phyloP scores from a whole-genome alignment of 441 rosid genomes.

The Pelargonium australe region DNA sequence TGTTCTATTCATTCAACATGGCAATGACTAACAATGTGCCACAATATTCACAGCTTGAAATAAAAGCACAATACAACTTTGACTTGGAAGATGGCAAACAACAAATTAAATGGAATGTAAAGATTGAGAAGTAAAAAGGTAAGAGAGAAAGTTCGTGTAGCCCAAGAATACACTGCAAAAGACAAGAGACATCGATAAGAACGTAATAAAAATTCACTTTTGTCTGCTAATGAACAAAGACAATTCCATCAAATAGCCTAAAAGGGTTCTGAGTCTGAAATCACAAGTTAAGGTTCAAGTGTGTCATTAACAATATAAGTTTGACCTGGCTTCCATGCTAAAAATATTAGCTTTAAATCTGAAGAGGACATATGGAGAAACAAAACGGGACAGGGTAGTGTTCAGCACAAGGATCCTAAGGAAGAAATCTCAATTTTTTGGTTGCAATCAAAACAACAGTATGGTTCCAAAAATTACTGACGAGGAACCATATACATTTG shows the following conservation, averaged over 20 bases:
- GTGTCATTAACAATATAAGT: too few species aligned
- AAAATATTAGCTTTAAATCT: too few species aligned
- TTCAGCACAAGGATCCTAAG: neutral
- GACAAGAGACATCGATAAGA: slow-evolving; percentile 5
- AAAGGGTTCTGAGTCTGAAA: neutral
- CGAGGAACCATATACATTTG: neutral
- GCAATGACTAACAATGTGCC: neutral
- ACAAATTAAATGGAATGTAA: neutral
- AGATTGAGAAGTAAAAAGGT: neutral
- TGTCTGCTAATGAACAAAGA: neutral
- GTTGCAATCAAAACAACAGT: neutral
- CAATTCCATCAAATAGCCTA: neutral
- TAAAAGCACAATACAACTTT: neutral
- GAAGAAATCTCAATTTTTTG: too few species aligned
- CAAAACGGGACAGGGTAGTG: neutral
- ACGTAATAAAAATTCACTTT: neutral
- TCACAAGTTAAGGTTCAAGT: too few species aligned
- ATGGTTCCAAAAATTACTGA: neutral
- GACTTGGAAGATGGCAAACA: neutral
- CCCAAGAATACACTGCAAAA: slow-evolving; percentile 18
- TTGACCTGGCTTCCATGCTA: too few species aligned
- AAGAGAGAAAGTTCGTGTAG: neutral
- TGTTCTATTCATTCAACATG: slow-evolving; percentile 1
- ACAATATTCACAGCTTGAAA: neutral
- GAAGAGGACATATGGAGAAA: too few species aligned